Evolutionary conservation across 768 basidiomycete species (phyloP), one percentile per base, ranked within the genome.

Genomic region (Cubamyces sp.): DNA sequence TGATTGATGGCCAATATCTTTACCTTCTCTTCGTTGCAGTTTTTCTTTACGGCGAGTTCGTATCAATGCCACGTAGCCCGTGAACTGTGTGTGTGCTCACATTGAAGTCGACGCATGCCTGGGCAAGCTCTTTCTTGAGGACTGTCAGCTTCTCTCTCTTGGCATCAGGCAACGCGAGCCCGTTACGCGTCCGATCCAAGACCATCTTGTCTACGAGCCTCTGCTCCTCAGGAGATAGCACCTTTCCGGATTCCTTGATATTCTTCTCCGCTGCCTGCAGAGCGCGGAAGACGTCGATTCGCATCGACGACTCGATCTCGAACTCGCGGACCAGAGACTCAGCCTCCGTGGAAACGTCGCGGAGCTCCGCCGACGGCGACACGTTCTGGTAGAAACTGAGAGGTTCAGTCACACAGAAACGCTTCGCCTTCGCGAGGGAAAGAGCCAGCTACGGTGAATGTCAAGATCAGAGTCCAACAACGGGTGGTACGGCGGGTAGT

Each of bases 21-120:
- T 63, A 89, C 91, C 46, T 90, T 86, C 70, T 95, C 93, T 74
- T 96, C 92, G 69, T 94, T 94, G 77, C 88, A 92, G 76, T 92
- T 92, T 87, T 89, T 91, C 88, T 90, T 54, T 11, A 9, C 12
- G 34, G 1, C 21, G 2, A 15, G 39, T 25, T 30, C 18, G 5
- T 3, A 28, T 42, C 8, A n/a, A 18, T 53, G 11, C 16, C 26
- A 21, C 1, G 61, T 12, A 42, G 43, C 21, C 40, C 21, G 7
- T 39, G 14, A 19, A 15, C 7, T 30, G 25, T 4, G 3, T 28
- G 1, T 3, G 52, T 15, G 76, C 87, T 66, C 66, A 91, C 90
- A 72, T 80, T 84, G 68, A 94, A 94, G 70, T 91, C 88, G 19
- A 91, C 74, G 72, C 87, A 92, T 26, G 82, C 80, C 67, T 88